Percentiles rank a stretch among this genome's conserved stretches.
These are phyloP conservation scores for Eucalyptus rudis DNA, from an alignment of 345 rosid species.

Conservation along the genomic window DNA sequence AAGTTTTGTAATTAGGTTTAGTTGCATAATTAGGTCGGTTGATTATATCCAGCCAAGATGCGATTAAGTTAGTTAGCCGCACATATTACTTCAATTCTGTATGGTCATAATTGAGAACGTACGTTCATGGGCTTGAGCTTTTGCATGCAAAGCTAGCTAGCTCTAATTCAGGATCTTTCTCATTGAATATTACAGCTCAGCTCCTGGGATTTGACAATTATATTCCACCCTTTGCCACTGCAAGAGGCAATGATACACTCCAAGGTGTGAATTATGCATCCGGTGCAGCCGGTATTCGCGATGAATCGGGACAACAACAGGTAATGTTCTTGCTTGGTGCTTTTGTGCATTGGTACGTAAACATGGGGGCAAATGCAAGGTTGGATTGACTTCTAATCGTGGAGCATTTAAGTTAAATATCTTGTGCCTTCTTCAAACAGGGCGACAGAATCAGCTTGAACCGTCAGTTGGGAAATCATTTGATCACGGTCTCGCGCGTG, in stretches of 20 bases:
- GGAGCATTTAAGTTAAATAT: not conserved
- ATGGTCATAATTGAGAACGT: not conserved
- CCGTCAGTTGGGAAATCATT: slow-evolving; percentile 28
- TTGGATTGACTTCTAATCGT: not conserved
- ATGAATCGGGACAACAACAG: not conserved
- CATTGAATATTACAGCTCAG: slow-evolving; percentile 5
- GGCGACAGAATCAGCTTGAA: slow-evolving; percentile 26
- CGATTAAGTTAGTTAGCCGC: not conserved
- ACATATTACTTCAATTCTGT: not conserved
- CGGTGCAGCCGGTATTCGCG: not conserved
- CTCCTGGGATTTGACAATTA: slow-evolving; percentile 15
- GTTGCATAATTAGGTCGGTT: not conserved
- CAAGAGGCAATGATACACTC: slow-evolving; percentile 1
- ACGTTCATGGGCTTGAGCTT: not conserved
- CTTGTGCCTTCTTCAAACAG: slow-evolving; percentile 1
- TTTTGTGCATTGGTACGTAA: not conserved
- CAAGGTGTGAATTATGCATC: slow-evolving; percentile 6
- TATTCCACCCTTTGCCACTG: slow-evolving; percentile 17
- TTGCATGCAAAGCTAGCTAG: not conserved
- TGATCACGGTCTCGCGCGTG: not conserved
- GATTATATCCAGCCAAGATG: not conserved
- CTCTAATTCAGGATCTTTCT: not conserved
- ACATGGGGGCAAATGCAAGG: not conserved
- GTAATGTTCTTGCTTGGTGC: not conserved
- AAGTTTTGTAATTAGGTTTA: not conserved